Base-by-base conservation (phyloP, 176 grass and related monocot species). In the Juncus inflexus region DNA sequence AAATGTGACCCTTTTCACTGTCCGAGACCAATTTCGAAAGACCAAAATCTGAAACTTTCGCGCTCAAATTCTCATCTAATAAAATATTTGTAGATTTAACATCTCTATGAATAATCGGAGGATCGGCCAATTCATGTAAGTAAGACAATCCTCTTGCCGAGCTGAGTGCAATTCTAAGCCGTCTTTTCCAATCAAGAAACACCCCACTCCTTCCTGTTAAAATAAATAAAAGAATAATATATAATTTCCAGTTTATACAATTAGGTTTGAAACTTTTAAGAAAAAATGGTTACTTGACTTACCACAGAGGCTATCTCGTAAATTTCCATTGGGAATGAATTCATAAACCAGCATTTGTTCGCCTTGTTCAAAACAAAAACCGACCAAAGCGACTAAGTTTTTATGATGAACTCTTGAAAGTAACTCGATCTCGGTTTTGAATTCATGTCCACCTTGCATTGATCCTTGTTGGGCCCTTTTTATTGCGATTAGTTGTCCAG, bases 371-470 rank as follows among this genome's bases (percentile, higher is more conserved):
- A 84, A 99, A 79, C 89, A 99, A 85, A 99, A 99, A 8, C 94
- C 94, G 10, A 99, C 40, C 35, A 99, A 79, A 14, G 79, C 77
- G 14, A 99, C 85, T 39, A 99, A 83, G 79, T 99, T 99, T 73
- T 99, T 99, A 85, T 99, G 94, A 83, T 99, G 94, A 66, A 99
- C 94, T 52, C 94, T 86, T 36, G 94, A 99, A 60, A 99, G 94
- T 85, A 99, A 73, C 75, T 99, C 94, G 55, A 99, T 99, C 83
- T 99, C 94, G 0, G 85, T 99, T 75, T 99, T 92, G 76, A 99
- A 99, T 74, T 99, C 92, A 49, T 81, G 79, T 40, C 77, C 87
- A 50, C 92, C 92, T 84, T 97, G 92, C 83, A 79, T 84, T 2
- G 92, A 89, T 4, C 85, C 85, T 40, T 86, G 87, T 62, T 80